Evolutionary conservation across 2,329 filamentous ascomycete genomes (phyloP).

Genomic region (Trichophyton benhamiae): DNA sequence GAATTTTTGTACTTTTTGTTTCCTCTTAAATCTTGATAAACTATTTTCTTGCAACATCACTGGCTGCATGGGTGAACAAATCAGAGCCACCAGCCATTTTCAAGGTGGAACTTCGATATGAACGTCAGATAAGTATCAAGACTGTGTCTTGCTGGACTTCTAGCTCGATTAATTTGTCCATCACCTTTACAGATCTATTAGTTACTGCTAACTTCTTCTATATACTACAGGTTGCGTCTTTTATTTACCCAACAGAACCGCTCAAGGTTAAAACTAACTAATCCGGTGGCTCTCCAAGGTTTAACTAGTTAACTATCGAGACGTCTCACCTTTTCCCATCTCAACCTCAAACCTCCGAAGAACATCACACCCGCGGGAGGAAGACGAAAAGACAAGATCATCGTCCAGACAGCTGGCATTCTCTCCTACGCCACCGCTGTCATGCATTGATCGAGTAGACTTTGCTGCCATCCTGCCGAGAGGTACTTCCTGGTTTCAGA

Average conservation of each 20-base stretch:
- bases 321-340: background rate
- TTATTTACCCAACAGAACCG: no score
- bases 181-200: background rate
- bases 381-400: background rate
- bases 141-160: background rate
- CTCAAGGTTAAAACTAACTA: no score
- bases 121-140: background rate
- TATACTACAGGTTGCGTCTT: no score
- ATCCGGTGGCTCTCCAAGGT: background rate
- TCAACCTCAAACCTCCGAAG: background rate
- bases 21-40: background rate
- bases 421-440: background rate
- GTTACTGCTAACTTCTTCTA: no score
- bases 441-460: background rate
- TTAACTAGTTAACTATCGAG: background rate
- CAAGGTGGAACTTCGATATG: background rate
- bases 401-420: background rate
- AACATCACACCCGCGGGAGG: background rate
- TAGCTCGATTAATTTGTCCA: no score
- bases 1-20: background rate
- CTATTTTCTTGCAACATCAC: background rate
- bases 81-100: background rate
- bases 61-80: background rate
- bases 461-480: background rate
- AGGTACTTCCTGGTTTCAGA: background rate